Conservation (phyloP, 2,329 filamentous ascomycete genomes). For the Penicillium frequentans region DNA sequence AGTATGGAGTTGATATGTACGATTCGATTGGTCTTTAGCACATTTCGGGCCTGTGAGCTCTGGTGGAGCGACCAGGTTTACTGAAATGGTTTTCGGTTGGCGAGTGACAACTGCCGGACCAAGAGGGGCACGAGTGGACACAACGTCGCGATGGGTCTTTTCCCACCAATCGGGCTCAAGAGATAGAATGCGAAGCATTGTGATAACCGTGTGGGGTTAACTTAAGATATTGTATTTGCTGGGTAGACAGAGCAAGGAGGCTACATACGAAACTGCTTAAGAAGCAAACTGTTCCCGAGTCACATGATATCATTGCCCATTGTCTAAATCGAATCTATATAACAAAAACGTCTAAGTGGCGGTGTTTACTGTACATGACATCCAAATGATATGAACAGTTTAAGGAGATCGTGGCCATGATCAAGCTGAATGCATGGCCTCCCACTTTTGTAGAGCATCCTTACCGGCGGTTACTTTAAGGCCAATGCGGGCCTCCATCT, state of each 20-base stretch:
- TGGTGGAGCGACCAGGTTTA: not conserved
- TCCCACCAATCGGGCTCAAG: not conserved
- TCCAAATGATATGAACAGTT: not conserved
- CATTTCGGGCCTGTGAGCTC: not conserved
- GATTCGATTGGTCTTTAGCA: not conserved
- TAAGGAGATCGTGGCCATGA: not conserved
- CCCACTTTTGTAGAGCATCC: slow-evolving; percentile 47
- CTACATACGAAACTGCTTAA: not conserved
- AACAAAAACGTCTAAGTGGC: not conserved
- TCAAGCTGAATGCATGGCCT: slow-evolving; percentile 28
- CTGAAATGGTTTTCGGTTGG: not conserved
- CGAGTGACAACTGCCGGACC: not conserved
- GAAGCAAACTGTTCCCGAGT: not conserved
- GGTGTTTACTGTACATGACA: not conserved
- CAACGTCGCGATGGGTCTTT: not conserved
- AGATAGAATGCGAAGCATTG: slow-evolving; percentile 3
- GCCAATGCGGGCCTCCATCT: slow-evolving; percentile 59
- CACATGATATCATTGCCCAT: not conserved
- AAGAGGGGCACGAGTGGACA: slow-evolving; percentile 2
- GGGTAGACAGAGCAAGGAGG: not conserved
- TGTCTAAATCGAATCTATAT: not conserved
- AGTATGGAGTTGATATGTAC: not conserved
- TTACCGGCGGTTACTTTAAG: slow-evolving; percentile 49
- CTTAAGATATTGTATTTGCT: no score
- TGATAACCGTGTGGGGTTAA: not conserved